phyloP scores from a whole-genome alignment of 2,329 filamentous ascomycete genomes.

The Camillea tinctor region DNA sequence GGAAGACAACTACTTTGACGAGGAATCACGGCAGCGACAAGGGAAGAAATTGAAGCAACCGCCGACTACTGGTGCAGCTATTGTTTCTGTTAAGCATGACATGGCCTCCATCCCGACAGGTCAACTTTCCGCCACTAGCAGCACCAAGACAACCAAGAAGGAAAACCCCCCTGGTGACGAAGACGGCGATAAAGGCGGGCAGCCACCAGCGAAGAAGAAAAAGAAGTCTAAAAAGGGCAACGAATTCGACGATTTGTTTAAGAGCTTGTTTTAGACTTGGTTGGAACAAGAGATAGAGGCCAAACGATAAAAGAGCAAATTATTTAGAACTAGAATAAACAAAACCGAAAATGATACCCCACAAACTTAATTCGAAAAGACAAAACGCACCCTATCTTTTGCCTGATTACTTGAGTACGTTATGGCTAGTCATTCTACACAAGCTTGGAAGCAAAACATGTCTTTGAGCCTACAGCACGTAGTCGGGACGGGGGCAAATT shows the following conservation, averaged over 20 bases:
- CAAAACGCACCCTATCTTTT: too few relatives aligned
- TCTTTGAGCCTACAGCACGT: not conserved
- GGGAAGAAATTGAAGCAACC: not conserved
- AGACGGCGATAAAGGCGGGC: not conserved
- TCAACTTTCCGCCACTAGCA: not conserved
- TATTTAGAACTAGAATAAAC: too few relatives aligned
- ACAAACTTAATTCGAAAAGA: too few relatives aligned
- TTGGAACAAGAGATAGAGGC: not conserved
- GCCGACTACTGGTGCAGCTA: not conserved
- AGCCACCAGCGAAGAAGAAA: conserved; percentile 38
- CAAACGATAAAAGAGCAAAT: too few relatives aligned
- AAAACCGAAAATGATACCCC: too few relatives aligned
- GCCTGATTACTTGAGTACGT: too few relatives aligned
- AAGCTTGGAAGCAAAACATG: not conserved
- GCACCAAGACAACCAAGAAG: not conserved
- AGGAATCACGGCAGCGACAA: not conserved
- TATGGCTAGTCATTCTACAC: too few relatives aligned
- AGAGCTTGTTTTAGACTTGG: conserved; percentile 46
- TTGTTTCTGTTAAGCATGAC: not conserved
- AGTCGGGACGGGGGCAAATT: not conserved
- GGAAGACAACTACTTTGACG: not conserved
- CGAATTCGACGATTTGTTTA: conserved; percentile 73
- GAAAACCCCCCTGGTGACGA: not conserved
- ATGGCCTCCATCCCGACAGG: not conserved
- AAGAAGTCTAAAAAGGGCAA: conserved; percentile 61